Base-by-base conservation (phyloP, 306 rosid species). In the Sicyos edulis region DNA sequence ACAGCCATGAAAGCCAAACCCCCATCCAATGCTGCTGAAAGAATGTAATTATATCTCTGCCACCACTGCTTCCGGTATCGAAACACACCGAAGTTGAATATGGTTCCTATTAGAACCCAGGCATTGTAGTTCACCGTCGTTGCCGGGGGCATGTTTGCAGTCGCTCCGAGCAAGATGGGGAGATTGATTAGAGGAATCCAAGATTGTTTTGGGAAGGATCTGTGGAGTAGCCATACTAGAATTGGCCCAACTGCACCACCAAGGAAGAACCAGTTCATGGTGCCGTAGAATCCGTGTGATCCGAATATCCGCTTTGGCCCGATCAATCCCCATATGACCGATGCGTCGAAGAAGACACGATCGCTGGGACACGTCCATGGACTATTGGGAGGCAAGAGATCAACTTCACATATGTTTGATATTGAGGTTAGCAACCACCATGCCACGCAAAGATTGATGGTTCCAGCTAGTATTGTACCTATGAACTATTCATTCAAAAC, bases 1-100 rank as follows among this genome's bases (percentile, higher is more conserved):
- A 87, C 81, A 11, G 85, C 85, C 92, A 87, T 87, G 59, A 87
- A 85, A 69, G 92, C 75, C 65, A 72, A 19, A 0, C 75, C 75
- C 3, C 75, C 75, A 40, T 72, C 75, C 40, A 72, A 72, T 12
- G 75, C 63, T 29, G 75, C 75, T n/a, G 75, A 72, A 5, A 72
- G 75, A 32, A 72, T 53, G 63, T 72, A 72, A 7, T 72, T 72
- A 12, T 72, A 72, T 20, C 75, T 54, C 50, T 72, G 75, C 75
- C 75, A 72, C 75, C 75, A 53, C 65, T 55, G 44, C 34, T 72
- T 72, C 34, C 65, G 1, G 37, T 72, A 72, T 1, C 75, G 50
- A 45, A 72, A 72, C 1, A 72, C 1, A 14, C 54, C 20, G 54
- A 72, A 72, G 7, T 72, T 72, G 63, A 72, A 72, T 11, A 72